Conservation (phyloP, 164 flowering plant species). For the Liquidambar formosana region DNA sequence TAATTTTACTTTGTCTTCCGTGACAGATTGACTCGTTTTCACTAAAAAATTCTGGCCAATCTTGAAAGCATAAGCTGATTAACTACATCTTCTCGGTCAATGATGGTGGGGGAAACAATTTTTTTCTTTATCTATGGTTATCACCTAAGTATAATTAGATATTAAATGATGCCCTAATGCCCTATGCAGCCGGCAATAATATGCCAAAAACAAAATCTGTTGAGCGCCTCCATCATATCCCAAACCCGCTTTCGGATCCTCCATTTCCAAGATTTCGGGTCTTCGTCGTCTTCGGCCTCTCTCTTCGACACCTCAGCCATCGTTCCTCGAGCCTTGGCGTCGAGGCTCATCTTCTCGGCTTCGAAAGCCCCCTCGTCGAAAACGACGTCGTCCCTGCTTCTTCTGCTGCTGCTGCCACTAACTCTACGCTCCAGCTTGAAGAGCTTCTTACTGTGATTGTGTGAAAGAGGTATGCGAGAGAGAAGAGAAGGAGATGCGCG, state of each 20-base stretch:
- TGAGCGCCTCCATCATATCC: constrained; percentile 79
- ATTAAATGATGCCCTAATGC: too few relatives aligned
- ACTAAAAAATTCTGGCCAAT: too few relatives aligned
- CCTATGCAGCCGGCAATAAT: too few relatives aligned
- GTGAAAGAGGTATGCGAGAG: background rate
- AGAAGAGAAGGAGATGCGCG: background rate
- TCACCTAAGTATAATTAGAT: too few relatives aligned
- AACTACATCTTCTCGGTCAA: too few relatives aligned
- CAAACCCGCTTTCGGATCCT: constrained; percentile 76
- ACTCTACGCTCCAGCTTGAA: constrained; percentile 23
- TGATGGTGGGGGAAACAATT: too few relatives aligned
- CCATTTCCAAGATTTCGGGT: constrained; percentile 93
- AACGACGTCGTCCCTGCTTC: constrained; percentile 15
- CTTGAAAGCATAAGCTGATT: too few relatives aligned
- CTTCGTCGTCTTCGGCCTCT: constrained; percentile 32
- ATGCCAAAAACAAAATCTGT: too few relatives aligned
- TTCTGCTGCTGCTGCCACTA: constrained; percentile 12
- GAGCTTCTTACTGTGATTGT: background rate
- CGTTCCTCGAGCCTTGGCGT: constrained; percentile 56
- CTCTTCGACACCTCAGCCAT: constrained; percentile 63
- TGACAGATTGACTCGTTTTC: too few relatives aligned
- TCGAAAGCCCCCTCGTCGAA: constrained; percentile 71
- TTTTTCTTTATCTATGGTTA: too few relatives aligned
- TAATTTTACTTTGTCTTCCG: too few relatives aligned
- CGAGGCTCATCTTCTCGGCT: constrained; percentile 61